Conservation (phyloP, 208 protist genomes). For the Leishmania gerbilli region DNA sequence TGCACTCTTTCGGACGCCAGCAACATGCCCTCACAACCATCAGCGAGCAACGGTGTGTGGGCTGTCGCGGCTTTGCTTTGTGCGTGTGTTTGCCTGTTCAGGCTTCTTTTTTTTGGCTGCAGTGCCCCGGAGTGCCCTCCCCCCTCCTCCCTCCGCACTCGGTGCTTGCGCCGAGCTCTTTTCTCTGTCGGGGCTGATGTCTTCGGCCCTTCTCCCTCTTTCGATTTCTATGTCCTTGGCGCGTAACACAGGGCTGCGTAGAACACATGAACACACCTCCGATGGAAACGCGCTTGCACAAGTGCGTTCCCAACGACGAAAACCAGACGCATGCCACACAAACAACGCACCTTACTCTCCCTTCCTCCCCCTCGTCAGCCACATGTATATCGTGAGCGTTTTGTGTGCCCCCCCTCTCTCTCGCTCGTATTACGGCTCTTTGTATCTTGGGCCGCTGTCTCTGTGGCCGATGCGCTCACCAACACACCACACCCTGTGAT, state of each 20-base stretch:
- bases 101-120: background rate
- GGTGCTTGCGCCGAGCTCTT: background rate
- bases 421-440: background rate
- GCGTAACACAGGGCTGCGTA: background rate
- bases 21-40: background rate
- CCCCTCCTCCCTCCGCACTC: background rate
- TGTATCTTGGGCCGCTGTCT: constrained; percentile 3
- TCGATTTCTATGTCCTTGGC: background rate
- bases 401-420: background rate
- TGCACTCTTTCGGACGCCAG: background rate
- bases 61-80: no score
- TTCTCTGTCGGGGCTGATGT: background rate
- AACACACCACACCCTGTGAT: background rate
- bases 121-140: background rate
- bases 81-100: constrained; percentile 1
- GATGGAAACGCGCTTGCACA: background rate
- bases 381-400: background rate
- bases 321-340: background rate
- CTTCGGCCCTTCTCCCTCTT: background rate
- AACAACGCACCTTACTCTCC: background rate
- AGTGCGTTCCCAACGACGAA: background rate
- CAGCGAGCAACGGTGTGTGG: background rate
- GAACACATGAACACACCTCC: background rate
- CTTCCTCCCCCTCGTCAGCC: background rate
- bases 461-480: background rate